A percentile compares a stretch with the other conserved stretches of the same genome.
These are phyloP conservation scores for Caryocar brasiliense DNA, from an alignment of 441 rosid species.

Conservation along the genomic window DNA sequence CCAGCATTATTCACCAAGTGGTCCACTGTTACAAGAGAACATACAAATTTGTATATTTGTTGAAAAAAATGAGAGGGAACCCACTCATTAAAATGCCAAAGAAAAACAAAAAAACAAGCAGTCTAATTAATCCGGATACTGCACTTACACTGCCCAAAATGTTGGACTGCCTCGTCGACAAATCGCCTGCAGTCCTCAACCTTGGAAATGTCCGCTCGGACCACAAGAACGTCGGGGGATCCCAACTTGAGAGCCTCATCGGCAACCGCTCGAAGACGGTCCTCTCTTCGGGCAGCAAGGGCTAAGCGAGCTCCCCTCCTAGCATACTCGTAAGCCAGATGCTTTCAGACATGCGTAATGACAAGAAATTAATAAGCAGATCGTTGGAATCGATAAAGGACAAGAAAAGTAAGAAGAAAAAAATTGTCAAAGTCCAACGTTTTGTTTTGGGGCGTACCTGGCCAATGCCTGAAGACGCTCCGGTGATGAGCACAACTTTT, in stretches of 20 bases:
- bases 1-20: slow-evolving; percentile 44
- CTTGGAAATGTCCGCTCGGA: slow-evolving; percentile 34
- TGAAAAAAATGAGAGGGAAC: too few species aligned
- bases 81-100: not conserved
- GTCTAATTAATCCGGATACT: not conserved
- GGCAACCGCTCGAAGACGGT: slow-evolving; percentile 27
- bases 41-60: too few species aligned
- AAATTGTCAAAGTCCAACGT: too few species aligned
- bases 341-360: slow-evolving; percentile 10
- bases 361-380: not conserved
- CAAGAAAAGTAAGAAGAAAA: not conserved
- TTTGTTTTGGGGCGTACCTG: slow-evolving; percentile 22
- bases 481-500: slow-evolving; percentile 54
- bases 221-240: slow-evolving; percentile 24
- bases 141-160: slow-evolving; percentile 38
- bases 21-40: slow-evolving; percentile 24
- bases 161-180: slow-evolving; percentile 25
- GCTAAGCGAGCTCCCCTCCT: slow-evolving; percentile 35
- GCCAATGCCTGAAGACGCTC: slow-evolving; percentile 64
- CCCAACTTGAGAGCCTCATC: slow-evolving; percentile 26
- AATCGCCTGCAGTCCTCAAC: slow-evolving; percentile 27
- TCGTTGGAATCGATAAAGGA: not conserved
- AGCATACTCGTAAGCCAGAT: slow-evolving; percentile 37
- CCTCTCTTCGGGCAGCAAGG: slow-evolving; percentile 34
- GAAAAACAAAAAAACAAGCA: not conserved